Evolutionary conservation across 108 stramenopile species (phyloP).

Genomic region (Cyclotella atomus): DNA sequence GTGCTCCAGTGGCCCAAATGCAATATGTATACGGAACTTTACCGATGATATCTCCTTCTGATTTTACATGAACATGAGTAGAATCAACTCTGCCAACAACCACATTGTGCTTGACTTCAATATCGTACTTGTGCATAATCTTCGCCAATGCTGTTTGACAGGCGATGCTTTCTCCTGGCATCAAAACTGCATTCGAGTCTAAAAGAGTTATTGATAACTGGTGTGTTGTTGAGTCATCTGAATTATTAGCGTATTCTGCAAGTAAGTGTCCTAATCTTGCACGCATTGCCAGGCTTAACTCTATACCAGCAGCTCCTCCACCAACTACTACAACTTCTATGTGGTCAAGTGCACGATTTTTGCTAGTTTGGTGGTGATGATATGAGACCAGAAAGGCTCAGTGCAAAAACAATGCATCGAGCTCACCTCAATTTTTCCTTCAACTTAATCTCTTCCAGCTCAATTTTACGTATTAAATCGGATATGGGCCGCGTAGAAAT

Average conservation of each 20-base stretch:
- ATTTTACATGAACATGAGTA: conserved; percentile 50
- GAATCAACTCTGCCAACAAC: conserved; percentile 48
- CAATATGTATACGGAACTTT: conserved; percentile 69
- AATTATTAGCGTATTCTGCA: background rate
- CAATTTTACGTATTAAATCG: conserved; percentile 63
- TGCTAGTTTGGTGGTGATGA: background rate
- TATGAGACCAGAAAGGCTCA: too few relatives aligned
- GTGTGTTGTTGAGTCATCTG: background rate
- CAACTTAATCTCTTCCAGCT: conserved; percentile 43
- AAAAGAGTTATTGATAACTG: conserved; percentile 65
- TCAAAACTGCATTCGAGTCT: conserved; percentile 59
- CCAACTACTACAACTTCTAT: conserved; percentile 88
- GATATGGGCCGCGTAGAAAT: conserved; percentile 90
- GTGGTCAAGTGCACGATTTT: too few relatives aligned
- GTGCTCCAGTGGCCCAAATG: conserved; percentile 89
- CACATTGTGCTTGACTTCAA: conserved; percentile 60
- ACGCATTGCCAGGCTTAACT: conserved; percentile 86
- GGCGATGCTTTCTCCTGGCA: conserved; percentile 61
- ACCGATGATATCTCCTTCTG: conserved; percentile 34
- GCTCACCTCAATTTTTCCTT: conserved; percentile 40
- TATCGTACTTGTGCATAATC: conserved; percentile 57
- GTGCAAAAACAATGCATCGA: background rate
- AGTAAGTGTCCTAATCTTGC: conserved; percentile 62
- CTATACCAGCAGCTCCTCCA: conserved; percentile 95
- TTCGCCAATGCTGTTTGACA: conserved; percentile 55